A percentile compares a stretch with the other conserved stretches of the same genome.
Conservation (phyloP, 441 rosid genomes). For the Metrosideros polymorpha region DNA sequence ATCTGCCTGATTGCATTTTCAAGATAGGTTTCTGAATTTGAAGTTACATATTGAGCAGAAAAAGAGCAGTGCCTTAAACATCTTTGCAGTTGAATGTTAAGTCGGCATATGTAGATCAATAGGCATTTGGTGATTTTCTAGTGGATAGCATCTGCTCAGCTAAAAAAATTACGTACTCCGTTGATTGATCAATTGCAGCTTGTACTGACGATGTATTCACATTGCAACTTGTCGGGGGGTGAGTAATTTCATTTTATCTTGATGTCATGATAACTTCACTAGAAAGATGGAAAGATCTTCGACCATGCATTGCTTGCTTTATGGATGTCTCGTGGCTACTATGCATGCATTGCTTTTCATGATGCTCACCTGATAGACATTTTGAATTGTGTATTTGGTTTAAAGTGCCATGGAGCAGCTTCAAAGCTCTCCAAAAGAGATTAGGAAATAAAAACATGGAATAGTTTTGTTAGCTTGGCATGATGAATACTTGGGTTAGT, state of each 20-base stretch:
- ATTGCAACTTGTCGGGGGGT: background rate
- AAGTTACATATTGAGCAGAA: background rate
- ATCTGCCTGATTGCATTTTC: background rate
- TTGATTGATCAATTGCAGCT: background rate
- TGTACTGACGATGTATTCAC: background rate
- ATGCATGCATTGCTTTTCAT: background rate
- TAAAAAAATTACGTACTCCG: background rate
- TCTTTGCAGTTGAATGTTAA: background rate
- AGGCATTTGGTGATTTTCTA: background rate
- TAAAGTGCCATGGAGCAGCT: background rate
- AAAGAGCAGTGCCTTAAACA: background rate
- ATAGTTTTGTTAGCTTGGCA: background rate
- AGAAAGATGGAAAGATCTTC: background rate
- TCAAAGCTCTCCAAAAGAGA: background rate
- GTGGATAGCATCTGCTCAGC: background rate
- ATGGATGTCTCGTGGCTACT: background rate
- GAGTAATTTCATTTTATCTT: background rate
- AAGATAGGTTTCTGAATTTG: background rate
- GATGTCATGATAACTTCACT: background rate
- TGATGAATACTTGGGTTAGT: background rate
- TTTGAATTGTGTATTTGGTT: background rate
- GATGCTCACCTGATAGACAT: background rate
- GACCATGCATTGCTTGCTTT: background rate
- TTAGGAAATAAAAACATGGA: background rate
- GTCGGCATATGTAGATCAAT: background rate